Evolutionary conservation across 2,329 filamentous ascomycete species (phyloP), one percentile per base, ranked within the genome.

Genomic region (Colletotrichum sp.): DNA sequence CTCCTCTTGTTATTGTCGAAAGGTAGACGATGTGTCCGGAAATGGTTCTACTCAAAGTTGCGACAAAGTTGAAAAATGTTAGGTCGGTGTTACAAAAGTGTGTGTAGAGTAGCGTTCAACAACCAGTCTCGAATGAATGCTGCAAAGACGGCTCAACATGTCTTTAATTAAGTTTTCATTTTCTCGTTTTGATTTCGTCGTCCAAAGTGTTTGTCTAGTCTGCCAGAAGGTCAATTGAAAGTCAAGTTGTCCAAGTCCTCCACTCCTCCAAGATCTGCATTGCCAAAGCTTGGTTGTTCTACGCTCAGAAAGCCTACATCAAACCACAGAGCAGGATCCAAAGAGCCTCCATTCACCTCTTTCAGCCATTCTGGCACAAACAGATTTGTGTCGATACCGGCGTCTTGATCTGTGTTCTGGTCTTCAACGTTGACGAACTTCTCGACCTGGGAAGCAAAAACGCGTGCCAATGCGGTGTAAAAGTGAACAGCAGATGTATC

Each of bases 1-100:
- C 8, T 81, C 85, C 15, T 86, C 84, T 9, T 86, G 85, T 71
- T 86, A 83, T 75, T 86, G 85, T 34, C 59, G 59, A 2, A 52
- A 52, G 10, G 18, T 8, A 21, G 44, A 52, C 6, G 44, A 52
- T 1, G n/a, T 0, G 0, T 52, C 44, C 13, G 0, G 10, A 0
- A 21, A 52, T 52, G 10, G 3, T 13, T 21, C 6, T 13, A 52
- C 44, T 52, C 44, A 0, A 3, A 2, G 44, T 12, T 52, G 44
- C 6, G n/a, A 52, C 4, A 21, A 13, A 3, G 2, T 52, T 4
- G 10, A 2, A 8, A 52, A 13, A 21, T 52, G 10, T 1, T 52
- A 52, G 10, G 18, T 44, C 5, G 39, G 39, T 8, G 39, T 3
- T 44, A n/a, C 16, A 39, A 39, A 0, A 1, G 0, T 26, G 26